Percentiles rank a stretch among this genome's conserved stretches.
Evolutionary conservation across 164 flowering plant genomes (phyloP).

Genomic region (Kalanchoe fedtschenkoi): DNA sequence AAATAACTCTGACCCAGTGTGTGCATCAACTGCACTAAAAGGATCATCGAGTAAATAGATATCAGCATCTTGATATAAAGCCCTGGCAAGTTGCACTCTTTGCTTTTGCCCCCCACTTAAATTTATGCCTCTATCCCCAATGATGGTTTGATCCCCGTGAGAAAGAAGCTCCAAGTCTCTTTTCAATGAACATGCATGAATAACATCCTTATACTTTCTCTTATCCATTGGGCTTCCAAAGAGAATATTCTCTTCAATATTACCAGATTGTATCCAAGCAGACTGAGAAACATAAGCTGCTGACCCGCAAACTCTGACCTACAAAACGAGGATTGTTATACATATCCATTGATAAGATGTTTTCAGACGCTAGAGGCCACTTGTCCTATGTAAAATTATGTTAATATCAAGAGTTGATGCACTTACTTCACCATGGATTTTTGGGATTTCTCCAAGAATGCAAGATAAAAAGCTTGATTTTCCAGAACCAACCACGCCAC

Average conservation of each 20-base stretch:
- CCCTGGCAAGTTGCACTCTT: conserved; percentile 95
- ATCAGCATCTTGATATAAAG: conserved; percentile 96
- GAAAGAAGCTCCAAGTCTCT: conserved; percentile 88
- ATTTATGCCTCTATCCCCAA: conserved; percentile 97
- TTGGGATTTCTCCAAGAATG: conserved; percentile 97
- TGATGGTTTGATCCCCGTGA: conserved; percentile 95
- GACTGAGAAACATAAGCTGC: conserved; percentile 97
- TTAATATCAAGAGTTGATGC: background rate
- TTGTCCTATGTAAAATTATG: background rate
- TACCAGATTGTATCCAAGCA: conserved; percentile 99
- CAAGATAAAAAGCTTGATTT: conserved; percentile 93
- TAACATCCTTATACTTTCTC: conserved; percentile 68
- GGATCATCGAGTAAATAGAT: conserved; percentile 97
- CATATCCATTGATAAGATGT: background rate
- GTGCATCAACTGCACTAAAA: conserved; percentile 99
- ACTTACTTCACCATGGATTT: conserved; percentile 82
- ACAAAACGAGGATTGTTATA: conserved; percentile 6
- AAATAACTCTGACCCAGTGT: conserved; percentile 85
- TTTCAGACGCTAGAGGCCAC: background rate
- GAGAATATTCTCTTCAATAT: conserved; percentile 90
- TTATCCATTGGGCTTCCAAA: conserved; percentile 93
- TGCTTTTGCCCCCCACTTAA: conserved; percentile 99
- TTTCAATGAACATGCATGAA: conserved; percentile 82
- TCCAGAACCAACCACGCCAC: conserved; percentile 94
- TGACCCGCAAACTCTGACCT: conserved; percentile 87